Conservation (phyloP, 2,329 filamentous ascomycete genomes). For the Drechslera avenae region DNA sequence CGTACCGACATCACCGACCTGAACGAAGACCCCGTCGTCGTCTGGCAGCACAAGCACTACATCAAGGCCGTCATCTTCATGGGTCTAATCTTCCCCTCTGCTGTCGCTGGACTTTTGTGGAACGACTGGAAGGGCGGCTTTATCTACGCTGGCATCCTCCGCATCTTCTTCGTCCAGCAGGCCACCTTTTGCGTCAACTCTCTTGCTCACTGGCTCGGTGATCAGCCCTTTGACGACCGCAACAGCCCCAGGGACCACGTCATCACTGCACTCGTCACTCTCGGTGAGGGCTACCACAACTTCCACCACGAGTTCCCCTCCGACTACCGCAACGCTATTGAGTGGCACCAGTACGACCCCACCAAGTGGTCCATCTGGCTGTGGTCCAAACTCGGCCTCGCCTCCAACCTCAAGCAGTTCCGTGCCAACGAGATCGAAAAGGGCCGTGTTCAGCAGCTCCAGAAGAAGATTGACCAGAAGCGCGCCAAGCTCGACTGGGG, state of each 20-base stretch:
- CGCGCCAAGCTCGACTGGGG: constrained; percentile 52
- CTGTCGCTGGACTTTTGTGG: constrained; percentile 56
- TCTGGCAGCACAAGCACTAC: constrained; percentile 58
- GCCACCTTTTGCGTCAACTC: constrained; percentile 62
- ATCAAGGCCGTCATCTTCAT: constrained; percentile 56
- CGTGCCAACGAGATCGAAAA: constrained; percentile 53
- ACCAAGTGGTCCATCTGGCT: constrained; percentile 54
- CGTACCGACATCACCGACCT: constrained; percentile 58
- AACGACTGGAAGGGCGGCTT: constrained; percentile 57
- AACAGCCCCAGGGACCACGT: constrained; percentile 52
- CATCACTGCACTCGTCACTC: constrained; percentile 51
- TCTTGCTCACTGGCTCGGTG: constrained; percentile 59
- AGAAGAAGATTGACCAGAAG: constrained; percentile 55
- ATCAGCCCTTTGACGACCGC: constrained; percentile 53
- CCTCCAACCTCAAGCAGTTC: constrained; percentile 53
- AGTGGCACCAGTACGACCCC: constrained; percentile 52
- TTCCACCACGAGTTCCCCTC: constrained; percentile 54
- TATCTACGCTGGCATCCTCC: constrained; percentile 58
- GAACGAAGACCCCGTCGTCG: constrained; percentile 58
- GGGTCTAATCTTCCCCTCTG: constrained; percentile 55
- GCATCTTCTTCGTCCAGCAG: constrained; percentile 60
- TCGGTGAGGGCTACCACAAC: constrained; percentile 54
- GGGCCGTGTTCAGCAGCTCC: constrained; percentile 51
- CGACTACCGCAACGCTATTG: constrained; percentile 52
- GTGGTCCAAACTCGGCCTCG: constrained; percentile 52